Percentiles rank a stretch among this genome's conserved stretches.
Evolutionary conservation across 2,329 filamentous ascomycete genomes (phyloP).

Genomic region (Xylariaceae sp.): DNA sequence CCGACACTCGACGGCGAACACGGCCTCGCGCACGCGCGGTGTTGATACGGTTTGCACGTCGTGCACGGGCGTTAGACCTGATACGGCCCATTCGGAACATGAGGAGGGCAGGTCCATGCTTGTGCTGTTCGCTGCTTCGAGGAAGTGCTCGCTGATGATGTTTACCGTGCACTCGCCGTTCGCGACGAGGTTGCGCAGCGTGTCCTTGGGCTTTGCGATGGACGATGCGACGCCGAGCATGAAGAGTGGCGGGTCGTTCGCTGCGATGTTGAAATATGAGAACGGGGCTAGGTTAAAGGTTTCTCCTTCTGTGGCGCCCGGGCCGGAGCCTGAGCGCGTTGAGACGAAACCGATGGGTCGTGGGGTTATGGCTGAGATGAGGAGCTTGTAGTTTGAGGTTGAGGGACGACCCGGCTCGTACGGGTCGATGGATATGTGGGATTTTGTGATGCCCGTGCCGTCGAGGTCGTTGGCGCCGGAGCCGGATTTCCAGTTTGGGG

Average conservation of each 20-base stretch:
- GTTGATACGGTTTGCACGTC: conserved; percentile 61
- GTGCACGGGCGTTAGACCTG: conserved; percentile 65
- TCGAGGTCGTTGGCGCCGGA: conserved; percentile 55
- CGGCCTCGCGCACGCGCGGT: conserved; percentile 72
- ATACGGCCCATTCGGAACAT: conserved; percentile 71
- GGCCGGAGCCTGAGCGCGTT: conserved; percentile 38
- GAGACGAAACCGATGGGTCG: conserved; percentile 68
- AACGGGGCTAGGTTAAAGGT: conserved; percentile 76
- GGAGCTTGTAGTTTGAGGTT: conserved; percentile 80
- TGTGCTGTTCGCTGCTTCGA: conserved; percentile 84
- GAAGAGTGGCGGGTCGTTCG: conserved; percentile 84
- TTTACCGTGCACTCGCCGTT: conserved; percentile 77
- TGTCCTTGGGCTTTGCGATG: conserved; percentile 63
- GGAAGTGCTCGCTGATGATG: conserved; percentile 75
- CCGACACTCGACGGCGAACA: conserved; percentile 78
- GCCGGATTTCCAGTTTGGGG: conserved; percentile 61
- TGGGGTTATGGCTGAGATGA: conserved; percentile 78
- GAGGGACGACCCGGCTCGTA: conserved; percentile 63
- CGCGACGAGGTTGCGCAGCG: conserved; percentile 66
- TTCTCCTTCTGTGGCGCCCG: conserved; percentile 49
- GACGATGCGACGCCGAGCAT: conserved; percentile 49
- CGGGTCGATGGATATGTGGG: conserved; percentile 75
- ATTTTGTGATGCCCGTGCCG: conserved; percentile 29
- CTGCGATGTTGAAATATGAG: conserved; percentile 77
- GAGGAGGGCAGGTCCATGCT: conserved; percentile 73